Base-by-base conservation (phyloP, 495 filamentous ascomycete genomes). In the Trichocladium antarcticum region DNA sequence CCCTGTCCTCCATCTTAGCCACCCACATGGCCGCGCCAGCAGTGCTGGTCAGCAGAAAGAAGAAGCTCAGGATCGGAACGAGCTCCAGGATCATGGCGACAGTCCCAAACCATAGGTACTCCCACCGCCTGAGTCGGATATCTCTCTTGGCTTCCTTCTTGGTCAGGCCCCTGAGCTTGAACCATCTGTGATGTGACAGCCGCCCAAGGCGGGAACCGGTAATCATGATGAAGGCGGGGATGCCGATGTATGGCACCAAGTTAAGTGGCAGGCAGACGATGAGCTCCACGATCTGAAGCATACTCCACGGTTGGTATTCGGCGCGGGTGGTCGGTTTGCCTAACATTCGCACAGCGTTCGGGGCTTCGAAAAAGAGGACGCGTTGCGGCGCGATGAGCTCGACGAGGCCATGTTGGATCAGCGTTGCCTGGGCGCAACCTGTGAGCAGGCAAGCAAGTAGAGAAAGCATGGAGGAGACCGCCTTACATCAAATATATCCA, bases 401-500 rank as follows among this genome's bases (percentile, higher is more conserved):
- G 38, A 66, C 63, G 24, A 76, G 60, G 22, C 64, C 69, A 49
- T 73, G 72, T 47, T 74, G 69, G 49, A 77, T 68, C 9, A 77
- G 60, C 3, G 64, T 69, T 6, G 72, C 72, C 72, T 74, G 36
- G n/a, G 15, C 5, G 7, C 12, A 43, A 2, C 5, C 27, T 6
- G 31, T 14, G 20, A 17, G 15, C 3, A 14, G 0, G 35, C 57
- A 29, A 58, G 53, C 29, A 11, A 36, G 0, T 2, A 36, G 46
- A 22, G 53, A 39, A 27, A 14, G 2, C 74, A 21, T 5, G 73
- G 57, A 27, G 34, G 10, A 3, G 29, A 24, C 5, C 12, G 42
- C 82, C 73, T n/a, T 46, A 82, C 87, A 67, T 98, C 92, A 53
- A 97, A 98, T 6, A 87, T 85, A 59, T 98, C 87, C n/a, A 92